Conservation (phyloP, 352 stramenopile species). For the Phytophthora capsici region DNA sequence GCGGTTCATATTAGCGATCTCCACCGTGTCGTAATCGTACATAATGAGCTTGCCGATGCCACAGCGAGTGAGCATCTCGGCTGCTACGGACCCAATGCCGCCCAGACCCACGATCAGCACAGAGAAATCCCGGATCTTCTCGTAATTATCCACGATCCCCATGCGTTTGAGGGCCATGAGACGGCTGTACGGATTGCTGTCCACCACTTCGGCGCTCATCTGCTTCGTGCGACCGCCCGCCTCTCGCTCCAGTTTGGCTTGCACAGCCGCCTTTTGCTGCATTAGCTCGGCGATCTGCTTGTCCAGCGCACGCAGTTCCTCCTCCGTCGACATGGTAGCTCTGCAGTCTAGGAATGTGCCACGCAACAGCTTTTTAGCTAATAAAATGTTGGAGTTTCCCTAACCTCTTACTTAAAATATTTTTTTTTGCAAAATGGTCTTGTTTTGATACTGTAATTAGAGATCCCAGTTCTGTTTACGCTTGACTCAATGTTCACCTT, state of each 20-base stretch:
- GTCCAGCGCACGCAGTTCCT: constrained; percentile 68
- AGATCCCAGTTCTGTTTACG: constrained; percentile 14
- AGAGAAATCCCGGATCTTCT: constrained; percentile 81
- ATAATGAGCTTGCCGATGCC: constrained; percentile 91
- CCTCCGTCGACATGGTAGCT: constrained; percentile 27
- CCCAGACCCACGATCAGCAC: constrained; percentile 88
- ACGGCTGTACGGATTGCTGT: constrained; percentile 90
- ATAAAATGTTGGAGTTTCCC: too few species aligned
- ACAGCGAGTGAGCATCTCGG: constrained; percentile 92
- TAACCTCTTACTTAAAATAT: too few species aligned
- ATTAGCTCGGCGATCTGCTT: constrained; percentile 77
- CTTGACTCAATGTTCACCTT: constrained; percentile 14
- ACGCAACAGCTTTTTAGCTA: constrained; percentile 3
- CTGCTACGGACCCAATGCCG: constrained; percentile 85
- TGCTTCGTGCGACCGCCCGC: constrained; percentile 40
- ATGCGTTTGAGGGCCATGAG: constrained; percentile 92
- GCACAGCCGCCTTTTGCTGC: constrained; percentile 71
- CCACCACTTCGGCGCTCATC: constrained; percentile 84
- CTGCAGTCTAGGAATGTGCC: constrained; percentile 10
- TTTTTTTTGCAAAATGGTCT: neutral
- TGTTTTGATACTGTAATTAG: too few species aligned
- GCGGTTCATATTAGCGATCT: constrained; percentile 93
- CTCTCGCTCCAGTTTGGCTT: constrained; percentile 58
- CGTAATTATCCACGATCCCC: constrained; percentile 91
- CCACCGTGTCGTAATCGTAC: constrained; percentile 92